Conservation (phyloP, 2,329 filamentous ascomycete species). For the Talaromyces marneffei region DNA sequence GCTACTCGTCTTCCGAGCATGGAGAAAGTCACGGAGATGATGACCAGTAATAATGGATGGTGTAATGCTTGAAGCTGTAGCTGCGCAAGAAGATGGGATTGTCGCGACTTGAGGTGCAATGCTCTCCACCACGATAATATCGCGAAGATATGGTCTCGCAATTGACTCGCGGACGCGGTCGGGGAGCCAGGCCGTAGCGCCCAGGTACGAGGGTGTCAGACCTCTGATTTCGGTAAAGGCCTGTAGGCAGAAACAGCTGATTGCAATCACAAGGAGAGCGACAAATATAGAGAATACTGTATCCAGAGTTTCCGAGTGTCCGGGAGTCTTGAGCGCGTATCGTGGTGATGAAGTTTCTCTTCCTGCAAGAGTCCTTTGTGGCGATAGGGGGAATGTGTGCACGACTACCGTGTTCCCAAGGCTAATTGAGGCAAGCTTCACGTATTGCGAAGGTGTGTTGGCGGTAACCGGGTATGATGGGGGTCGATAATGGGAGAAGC, state of each 20-base stretch:
- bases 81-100: not conserved
- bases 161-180: slow-evolving; percentile 39
- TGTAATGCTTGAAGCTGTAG: slow-evolving; percentile 5
- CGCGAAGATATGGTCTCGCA: slow-evolving; percentile 33
- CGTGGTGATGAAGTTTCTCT: slow-evolving; percentile 49
- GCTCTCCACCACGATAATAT: slow-evolving; percentile 12
- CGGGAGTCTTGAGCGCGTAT: slow-evolving; percentile 62
- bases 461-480: slow-evolving; percentile 46
- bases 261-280: slow-evolving; percentile 55
- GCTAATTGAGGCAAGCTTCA: slow-evolving; percentile 76
- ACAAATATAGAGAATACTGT: slow-evolving; percentile 52
- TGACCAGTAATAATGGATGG: slow-evolving; percentile 7
- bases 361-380: slow-evolving; percentile 31
- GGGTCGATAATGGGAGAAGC: slow-evolving; percentile 48
- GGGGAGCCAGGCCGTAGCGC: slow-evolving; percentile 53
- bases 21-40: slow-evolving; percentile 27
- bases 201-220: slow-evolving; percentile 51
- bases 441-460: slow-evolving; percentile 49
- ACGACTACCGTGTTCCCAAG: slow-evolving; percentile 74
- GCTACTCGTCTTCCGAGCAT: slow-evolving; percentile 16
- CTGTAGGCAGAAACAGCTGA: slow-evolving; percentile 59
- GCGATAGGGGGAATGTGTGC: slow-evolving; percentile 65
- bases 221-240: slow-evolving; percentile 57
- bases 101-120: slow-evolving; percentile 7
- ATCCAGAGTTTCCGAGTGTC: slow-evolving; percentile 48